Conservation (phyloP, 768 basidiomycete genomes). For the Roridomyces roridus region DNA sequence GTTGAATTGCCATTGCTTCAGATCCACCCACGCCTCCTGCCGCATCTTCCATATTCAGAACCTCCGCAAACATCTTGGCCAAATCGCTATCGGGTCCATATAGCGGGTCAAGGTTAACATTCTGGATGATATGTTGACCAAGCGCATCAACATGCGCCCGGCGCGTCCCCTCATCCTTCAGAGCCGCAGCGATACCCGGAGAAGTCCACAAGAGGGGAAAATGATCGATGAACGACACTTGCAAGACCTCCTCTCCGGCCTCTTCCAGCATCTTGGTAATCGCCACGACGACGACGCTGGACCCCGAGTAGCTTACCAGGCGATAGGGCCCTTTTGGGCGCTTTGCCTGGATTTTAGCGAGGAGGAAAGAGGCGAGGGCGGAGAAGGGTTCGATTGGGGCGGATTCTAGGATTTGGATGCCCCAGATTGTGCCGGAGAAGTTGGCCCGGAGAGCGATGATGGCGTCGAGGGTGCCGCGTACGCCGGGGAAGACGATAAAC, state of each 20-base stretch:
- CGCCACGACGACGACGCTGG: not conserved
- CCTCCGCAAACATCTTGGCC: no score
- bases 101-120: no score
- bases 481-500: conserved; percentile 13
- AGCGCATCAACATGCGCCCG: no score
- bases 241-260: not conserved
- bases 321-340: not conserved
- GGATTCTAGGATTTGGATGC: not conserved
- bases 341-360: not conserved
- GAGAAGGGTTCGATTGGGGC: not conserved
- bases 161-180: no score
- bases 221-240: not conserved
- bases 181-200: no score
- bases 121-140: no score
- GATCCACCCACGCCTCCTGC: no score
- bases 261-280: not conserved
- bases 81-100: no score
- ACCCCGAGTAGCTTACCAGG: not conserved
- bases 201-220: not conserved
- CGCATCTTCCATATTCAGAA: no score
- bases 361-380: not conserved
- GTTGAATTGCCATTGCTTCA: no score
- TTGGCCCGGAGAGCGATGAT: not conserved
- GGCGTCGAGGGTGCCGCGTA: not conserved
- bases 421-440: not conserved